phyloP scores from a whole-genome alignment of 2,329 filamentous ascomycete species.

The Diaporthe sp. region DNA sequence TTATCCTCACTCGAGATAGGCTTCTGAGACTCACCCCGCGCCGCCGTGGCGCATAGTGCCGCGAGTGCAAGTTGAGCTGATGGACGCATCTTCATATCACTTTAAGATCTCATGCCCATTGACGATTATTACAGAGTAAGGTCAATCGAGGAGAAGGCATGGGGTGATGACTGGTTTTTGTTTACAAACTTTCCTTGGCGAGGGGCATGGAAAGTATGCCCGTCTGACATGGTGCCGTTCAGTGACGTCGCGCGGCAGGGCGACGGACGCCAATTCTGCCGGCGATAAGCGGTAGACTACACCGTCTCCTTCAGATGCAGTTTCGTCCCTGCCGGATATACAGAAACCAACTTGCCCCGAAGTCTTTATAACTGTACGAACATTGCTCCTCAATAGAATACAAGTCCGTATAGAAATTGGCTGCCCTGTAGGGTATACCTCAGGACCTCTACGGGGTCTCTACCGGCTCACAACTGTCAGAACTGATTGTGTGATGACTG shows the following conservation, averaged over 20 bases:
- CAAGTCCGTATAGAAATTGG: no score
- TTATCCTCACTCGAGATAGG: background rate
- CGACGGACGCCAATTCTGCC: background rate
- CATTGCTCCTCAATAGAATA: no score
- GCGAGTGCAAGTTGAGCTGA: background rate
- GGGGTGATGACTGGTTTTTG: background rate
- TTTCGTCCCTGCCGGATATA: background rate
- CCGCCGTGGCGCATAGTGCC: background rate
- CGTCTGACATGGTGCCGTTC: background rate
- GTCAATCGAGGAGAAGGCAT: background rate
- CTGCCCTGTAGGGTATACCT: no score
- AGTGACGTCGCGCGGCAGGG: background rate
- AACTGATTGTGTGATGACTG: no score
- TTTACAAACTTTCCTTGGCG: background rate
- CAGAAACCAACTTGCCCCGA: background rate
- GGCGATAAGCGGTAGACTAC: background rate
- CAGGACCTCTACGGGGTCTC: no score
- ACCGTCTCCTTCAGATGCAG: background rate
- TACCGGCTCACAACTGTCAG: no score
- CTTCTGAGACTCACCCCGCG: conserved; percentile 4
- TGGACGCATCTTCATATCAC: background rate
- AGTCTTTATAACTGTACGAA: no score
- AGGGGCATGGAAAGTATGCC: background rate
- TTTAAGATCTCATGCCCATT: background rate
- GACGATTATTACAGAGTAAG: no score